Percentiles rank a stretch among this genome's conserved stretches.
Evolutionary conservation across 1,284 basidiomycete species (phyloP).

Genomic region (Malassezia arunalokei): DNA sequence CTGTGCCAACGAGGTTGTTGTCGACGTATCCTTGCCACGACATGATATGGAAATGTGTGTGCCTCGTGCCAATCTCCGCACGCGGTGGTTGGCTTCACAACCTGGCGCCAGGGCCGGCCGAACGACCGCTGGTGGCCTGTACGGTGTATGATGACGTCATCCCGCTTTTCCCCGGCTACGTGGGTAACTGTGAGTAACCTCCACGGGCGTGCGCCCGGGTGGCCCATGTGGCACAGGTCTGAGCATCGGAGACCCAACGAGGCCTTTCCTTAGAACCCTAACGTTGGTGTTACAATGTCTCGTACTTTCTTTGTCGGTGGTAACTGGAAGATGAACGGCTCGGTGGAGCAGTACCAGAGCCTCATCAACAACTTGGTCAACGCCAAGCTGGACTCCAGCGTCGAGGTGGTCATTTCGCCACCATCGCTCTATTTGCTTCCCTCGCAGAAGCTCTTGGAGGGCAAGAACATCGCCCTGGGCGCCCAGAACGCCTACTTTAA

Average conservation of each 20-base stretch:
- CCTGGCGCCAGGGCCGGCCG: neutral
- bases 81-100: neutral
- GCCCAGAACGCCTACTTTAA: constrained; percentile 89
- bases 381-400: constrained; percentile 37
- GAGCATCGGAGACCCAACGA: no score
- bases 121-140: neutral
- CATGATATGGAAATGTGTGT: constrained; percentile 19
- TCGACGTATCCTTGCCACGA: constrained; percentile 67
- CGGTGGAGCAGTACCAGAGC: constrained; percentile 36
- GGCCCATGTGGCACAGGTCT: no score
- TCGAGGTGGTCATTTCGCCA: constrained; percentile 44
- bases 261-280: neutral
- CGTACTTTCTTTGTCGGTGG: constrained; percentile 41
- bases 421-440: constrained; percentile 38
- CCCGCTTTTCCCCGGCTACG: neutral
- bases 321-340: constrained; percentile 47
- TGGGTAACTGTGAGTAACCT: neutral
- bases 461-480: constrained; percentile 50
- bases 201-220: no score
- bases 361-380: constrained; percentile 30
- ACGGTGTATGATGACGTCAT: no score
- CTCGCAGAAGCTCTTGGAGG: constrained; percentile 30
- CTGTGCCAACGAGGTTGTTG: constrained; percentile 64
- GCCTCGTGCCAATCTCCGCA: neutral
- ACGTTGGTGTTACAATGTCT: constrained; percentile 21